Base-by-base conservation (phyloP, 2,329 filamentous ascomycete genomes). In the Fusarium brevicatenulatum region DNA sequence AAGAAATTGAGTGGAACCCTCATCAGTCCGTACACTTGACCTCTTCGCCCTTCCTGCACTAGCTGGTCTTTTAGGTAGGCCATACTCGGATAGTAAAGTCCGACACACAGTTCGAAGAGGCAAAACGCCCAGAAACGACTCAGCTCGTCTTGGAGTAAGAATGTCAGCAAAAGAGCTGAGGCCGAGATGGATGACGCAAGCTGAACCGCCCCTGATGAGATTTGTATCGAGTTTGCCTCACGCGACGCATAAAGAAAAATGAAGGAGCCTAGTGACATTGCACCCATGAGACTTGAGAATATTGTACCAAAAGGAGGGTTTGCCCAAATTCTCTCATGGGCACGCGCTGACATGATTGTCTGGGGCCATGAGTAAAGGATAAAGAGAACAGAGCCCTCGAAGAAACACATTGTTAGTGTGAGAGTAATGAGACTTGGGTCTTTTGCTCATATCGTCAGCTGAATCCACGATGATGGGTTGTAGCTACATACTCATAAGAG, bases 391-490 rank as follows among this genome's bases (percentile, higher is more conserved):
- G 37, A 56, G 21, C 49, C 49, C 21, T 61, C 58, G 12, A 61
- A 61, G 23, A 56, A 56, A 7, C 49, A 44, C 16, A 43, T 12
- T 4, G 30, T 4, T 1, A 61, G 12, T 23, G 30, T 1, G 0
- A 61, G 2, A 6, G 28, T 25, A 9, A 18, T 1, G 12, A 44
- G 1, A 2, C 9, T 36, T 0, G 49, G 30, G 18, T 61, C 58
- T 3, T 19, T 39, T 61, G 8, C 6, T 6, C 4, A 42, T 37
- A 3, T 21, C 21, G 23, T 61, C 9, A 61, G 58, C 15, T 23
- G 4, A 0, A 9, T 15, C 4, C 2, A 19, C 4, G 1, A 16
- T 2, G 12, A 7, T 2, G 0, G 12, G 2, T 19, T 1, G 1
- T 2, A 15, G 2, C 5, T 52, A 16, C 58, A 9, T 37, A 61